Conservation (phyloP, 2,329 filamentous ascomycete genomes). For the Malbranchea cinnamomea region DNA sequence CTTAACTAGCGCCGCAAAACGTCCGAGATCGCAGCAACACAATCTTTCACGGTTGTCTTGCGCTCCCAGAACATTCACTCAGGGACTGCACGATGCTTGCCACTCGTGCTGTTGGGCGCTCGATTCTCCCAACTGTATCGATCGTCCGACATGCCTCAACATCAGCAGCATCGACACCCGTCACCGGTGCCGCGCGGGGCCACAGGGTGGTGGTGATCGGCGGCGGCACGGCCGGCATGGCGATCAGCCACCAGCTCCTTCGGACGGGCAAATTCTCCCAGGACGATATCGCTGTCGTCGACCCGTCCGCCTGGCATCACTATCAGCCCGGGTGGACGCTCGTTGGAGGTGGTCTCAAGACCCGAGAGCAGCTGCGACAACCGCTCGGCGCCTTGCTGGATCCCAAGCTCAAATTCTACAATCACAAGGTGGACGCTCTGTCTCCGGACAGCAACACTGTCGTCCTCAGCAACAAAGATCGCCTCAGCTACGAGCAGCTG, state of each 20-base stretch:
- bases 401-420: constrained; percentile 47
- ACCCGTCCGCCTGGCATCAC: constrained; percentile 48
- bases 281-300: constrained; percentile 49
- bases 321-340: constrained; percentile 59
- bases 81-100: too few species aligned
- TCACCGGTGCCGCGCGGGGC: constrained; percentile 23
- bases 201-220: constrained; percentile 56
- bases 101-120: too few species aligned
- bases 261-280: constrained; percentile 39
- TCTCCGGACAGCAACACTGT: constrained; percentile 42
- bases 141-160: too few species aligned
- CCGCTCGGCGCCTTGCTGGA: constrained; percentile 40
- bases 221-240: constrained; percentile 49
- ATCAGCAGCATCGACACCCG: constrained; percentile 19
- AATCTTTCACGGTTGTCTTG: too few species aligned
- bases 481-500: constrained; percentile 47
- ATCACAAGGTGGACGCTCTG: constrained; percentile 35
- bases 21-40: too few species aligned
- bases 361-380: constrained; percentile 41
- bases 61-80: too few species aligned
- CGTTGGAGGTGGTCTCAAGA: constrained; percentile 51
- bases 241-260: constrained; percentile 53
- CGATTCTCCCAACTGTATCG: too few species aligned
- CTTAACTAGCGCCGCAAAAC: too few species aligned
- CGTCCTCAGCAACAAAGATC: constrained; percentile 40